A percentile compares a stretch with the other conserved stretches of the same genome.
Conservation (phyloP, 106 monocot genomes). For the Amphibolis antarctica region DNA sequence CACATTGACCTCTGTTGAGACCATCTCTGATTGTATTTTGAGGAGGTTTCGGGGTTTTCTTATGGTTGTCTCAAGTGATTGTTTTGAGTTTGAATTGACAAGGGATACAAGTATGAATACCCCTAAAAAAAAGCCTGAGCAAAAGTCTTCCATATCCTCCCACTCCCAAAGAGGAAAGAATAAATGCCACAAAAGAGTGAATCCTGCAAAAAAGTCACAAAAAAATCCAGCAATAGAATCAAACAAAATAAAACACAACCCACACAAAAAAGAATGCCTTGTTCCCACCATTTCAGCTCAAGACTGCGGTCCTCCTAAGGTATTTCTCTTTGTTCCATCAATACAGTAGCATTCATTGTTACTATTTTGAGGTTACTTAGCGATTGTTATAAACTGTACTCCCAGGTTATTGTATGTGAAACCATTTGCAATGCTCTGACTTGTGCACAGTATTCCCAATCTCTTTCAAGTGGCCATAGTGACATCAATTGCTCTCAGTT, state of each 20-base stretch:
- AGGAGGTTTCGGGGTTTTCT: slow-evolving; percentile 52
- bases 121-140: slow-evolving; percentile 21
- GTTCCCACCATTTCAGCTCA: background rate
- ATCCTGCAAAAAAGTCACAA: slow-evolving; percentile 27
- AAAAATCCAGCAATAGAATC: slow-evolving; percentile 8
- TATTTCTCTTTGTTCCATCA: background rate
- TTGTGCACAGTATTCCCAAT: background rate
- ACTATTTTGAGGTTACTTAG: background rate
- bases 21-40: slow-evolving; percentile 44
- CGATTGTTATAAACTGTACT: background rate
- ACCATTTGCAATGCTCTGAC: background rate
- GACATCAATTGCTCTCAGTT: background rate
- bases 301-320: background rate
- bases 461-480: background rate
- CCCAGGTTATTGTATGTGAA: background rate
- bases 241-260: background rate
- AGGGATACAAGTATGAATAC: slow-evolving; percentile 32
- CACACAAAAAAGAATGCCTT: background rate
- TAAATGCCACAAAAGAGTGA: slow-evolving; percentile 26
- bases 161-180: slow-evolving; percentile 42
- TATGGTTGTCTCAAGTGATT: slow-evolving; percentile 40
- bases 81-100: slow-evolving; percentile 58
- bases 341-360: background rate
- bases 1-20: slow-evolving; percentile 34
- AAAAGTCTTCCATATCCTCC: slow-evolving; percentile 13